These are phyloP conservation scores for Massarina eburnea DNA, from an alignment of 2,329 filamentous ascomycete species.

Conservation along the genomic window DNA sequence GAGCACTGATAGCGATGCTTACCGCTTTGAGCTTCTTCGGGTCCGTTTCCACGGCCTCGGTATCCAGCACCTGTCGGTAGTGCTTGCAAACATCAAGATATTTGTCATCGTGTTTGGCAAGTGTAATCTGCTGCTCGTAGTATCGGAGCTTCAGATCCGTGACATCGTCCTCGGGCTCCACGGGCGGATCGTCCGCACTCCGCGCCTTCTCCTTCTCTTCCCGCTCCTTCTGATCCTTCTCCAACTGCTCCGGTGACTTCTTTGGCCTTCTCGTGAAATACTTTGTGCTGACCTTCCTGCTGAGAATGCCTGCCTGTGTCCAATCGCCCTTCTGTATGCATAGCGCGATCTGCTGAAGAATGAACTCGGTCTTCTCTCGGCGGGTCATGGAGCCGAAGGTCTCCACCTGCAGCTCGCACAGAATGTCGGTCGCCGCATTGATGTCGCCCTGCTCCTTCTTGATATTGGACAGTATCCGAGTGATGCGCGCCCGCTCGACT, in stretches of 20 bases:
- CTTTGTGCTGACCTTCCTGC: constrained; percentile 93
- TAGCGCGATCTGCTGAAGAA: constrained; percentile 87
- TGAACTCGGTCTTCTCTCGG: constrained; percentile 98
- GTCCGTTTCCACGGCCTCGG: constrained; percentile 91
- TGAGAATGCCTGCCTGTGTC: constrained; percentile 91
- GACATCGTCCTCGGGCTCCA: constrained; percentile 81
- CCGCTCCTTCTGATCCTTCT: constrained; percentile 85
- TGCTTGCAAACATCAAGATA: constrained; percentile 98
- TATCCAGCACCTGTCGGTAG: constrained; percentile 95
- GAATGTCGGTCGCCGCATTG: constrained; percentile 83
- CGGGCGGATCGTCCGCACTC: constrained; percentile 73
- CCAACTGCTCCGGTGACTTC: constrained; percentile 84
- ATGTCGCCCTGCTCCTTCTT: constrained; percentile 95
- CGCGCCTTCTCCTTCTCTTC: constrained; percentile 81
- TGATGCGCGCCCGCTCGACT: constrained; percentile 94
- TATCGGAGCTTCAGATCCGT: constrained; percentile 94
- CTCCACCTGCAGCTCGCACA: constrained; percentile 97
- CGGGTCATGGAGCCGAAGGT: constrained; percentile 98
- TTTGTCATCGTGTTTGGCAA: constrained; percentile 96
- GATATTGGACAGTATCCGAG: constrained; percentile 92
- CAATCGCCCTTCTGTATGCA: constrained; percentile 96
- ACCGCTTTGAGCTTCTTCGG: constrained; percentile 82
- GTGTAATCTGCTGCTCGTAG: constrained; percentile 94
- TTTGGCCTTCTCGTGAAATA: constrained; percentile 90
- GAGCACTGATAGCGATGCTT: constrained; percentile 42